phyloP scores from a whole-genome alignment of 2,329 filamentous ascomycete species.

The Blastomyces silverae region DNA sequence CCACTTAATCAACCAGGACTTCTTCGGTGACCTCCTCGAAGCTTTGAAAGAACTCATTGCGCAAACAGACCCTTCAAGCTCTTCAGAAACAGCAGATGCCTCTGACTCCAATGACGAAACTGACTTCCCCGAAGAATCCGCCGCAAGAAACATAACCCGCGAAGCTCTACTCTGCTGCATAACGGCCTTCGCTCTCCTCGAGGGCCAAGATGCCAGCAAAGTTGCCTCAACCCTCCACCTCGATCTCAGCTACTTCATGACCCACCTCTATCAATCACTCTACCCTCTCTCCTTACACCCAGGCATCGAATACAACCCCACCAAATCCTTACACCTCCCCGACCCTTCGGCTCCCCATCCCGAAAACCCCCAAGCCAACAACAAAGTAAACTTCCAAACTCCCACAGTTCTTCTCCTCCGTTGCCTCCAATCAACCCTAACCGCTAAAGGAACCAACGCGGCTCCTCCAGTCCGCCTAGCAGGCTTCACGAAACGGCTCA shows the following conservation, averaged over 20 bases:
- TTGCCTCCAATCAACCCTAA: slow-evolving; percentile 71
- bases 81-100: slow-evolving; percentile 42
- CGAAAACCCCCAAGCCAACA: slow-evolving; percentile 26
- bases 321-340: slow-evolving; percentile 63
- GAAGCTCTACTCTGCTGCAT: slow-evolving; percentile 90
- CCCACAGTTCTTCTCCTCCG: slow-evolving; percentile 87
- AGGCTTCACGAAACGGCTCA: slow-evolving; percentile 85
- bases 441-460: slow-evolving; percentile 67
- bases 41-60: slow-evolving; percentile 87
- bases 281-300: slow-evolving; percentile 71
- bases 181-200: slow-evolving; percentile 91
- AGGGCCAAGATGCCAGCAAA: slow-evolving; percentile 86
- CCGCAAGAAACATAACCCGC: slow-evolving; percentile 64
- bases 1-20: slow-evolving; percentile 97
- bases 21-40: slow-evolving; percentile 93
- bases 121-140: slow-evolving; percentile 43
- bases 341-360: slow-evolving; percentile 51
- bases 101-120: slow-evolving; percentile 40
- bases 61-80: slow-evolving; percentile 45
- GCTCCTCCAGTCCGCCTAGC: slow-evolving; percentile 78
- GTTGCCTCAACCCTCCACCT: slow-evolving; percentile 74
- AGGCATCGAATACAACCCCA: slow-evolving; percentile 72
- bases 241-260: slow-evolving; percentile 91
- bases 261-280: slow-evolving; percentile 82
- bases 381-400: slow-evolving; percentile 88